These are phyloP conservation scores for Punica granatum DNA, from an alignment of 345 rosid species.

Conservation along the genomic window DNA sequence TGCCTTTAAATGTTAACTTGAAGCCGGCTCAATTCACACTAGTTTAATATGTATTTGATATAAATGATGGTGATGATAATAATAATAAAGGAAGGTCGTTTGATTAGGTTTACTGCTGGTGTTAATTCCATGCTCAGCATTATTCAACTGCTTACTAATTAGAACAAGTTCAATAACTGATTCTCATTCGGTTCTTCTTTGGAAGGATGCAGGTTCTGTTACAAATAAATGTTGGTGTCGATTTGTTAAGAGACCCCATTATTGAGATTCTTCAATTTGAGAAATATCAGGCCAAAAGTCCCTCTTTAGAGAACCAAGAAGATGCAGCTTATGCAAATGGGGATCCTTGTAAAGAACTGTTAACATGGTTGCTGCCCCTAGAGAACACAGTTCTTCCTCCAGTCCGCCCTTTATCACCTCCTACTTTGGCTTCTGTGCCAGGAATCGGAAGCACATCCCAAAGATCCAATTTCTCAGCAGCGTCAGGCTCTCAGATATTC, in stretches of 20 bases:
- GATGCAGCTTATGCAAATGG: conserved; percentile 24
- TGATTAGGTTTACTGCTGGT: too few species aligned
- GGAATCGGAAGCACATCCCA: conserved; percentile 45
- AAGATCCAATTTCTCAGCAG: conserved; percentile 34
- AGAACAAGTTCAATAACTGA: conserved; percentile 16
- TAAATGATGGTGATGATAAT: background rate
- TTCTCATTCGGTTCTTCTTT: conserved; percentile 58
- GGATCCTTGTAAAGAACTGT: conserved; percentile 70
- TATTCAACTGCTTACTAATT: background rate
- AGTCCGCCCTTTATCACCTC: conserved; percentile 49
- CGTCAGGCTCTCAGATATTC: conserved; percentile 81
- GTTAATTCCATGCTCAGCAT: background rate
- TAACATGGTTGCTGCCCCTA: conserved; percentile 94
- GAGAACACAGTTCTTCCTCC: conserved; percentile 59
- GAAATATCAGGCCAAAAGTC: conserved; percentile 44
- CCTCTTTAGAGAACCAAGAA: conserved; percentile 26
- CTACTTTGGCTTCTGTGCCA: conserved; percentile 43
- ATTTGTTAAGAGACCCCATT: conserved; percentile 65
- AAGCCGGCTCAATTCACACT: background rate
- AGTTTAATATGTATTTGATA: background rate
- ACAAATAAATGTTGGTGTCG: conserved; percentile 76
- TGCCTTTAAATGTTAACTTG: background rate
- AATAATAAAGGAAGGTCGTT: background rate
- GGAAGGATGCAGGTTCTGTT: conserved; percentile 97
- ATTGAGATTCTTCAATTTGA: conserved; percentile 98